phyloP scores from a whole-genome alignment of 2,329 filamentous ascomycete genomes.

The Talaromyces piceae region DNA sequence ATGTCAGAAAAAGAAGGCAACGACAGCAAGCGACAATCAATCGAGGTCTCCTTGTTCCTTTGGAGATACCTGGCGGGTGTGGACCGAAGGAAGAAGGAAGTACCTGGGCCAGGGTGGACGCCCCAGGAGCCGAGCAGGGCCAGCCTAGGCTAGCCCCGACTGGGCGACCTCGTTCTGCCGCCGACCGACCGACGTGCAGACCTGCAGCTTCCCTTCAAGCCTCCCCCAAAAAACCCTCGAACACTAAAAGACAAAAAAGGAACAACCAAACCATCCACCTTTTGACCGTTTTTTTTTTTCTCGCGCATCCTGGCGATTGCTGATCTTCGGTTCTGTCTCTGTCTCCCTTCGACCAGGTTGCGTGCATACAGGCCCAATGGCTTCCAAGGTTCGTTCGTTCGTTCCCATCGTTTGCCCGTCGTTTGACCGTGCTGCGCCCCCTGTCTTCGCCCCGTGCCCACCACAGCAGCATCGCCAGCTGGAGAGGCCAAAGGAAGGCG shows the following conservation, averaged over 20 bases:
- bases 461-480: neutral
- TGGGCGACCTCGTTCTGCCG: neutral
- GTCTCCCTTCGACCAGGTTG: constrained; percentile 2
- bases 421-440: neutral
- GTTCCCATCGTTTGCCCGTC: neutral
- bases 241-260: no score
- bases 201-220: constrained; percentile 5
- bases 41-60: no score
- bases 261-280: no score
- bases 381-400: constrained; percentile 9
- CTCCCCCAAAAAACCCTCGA: neutral
- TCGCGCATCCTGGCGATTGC: constrained; percentile 11
- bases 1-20: no score
- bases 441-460: neutral
- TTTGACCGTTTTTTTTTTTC: no score
- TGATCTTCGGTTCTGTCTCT: neutral
- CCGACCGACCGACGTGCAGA: constrained; percentile 5
- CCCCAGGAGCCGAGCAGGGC: neutral
- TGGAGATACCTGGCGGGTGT: no score
- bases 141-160: neutral
- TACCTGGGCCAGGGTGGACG: neutral
- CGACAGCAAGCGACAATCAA: no score
- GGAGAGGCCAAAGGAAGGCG: neutral
- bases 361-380: constrained; percentile 8
- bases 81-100: no score